Evolutionary conservation across 2,329 filamentous ascomycete species (phyloP), one percentile per base, ranked within the genome.

Genomic region (Trichophyton equinum): DNA sequence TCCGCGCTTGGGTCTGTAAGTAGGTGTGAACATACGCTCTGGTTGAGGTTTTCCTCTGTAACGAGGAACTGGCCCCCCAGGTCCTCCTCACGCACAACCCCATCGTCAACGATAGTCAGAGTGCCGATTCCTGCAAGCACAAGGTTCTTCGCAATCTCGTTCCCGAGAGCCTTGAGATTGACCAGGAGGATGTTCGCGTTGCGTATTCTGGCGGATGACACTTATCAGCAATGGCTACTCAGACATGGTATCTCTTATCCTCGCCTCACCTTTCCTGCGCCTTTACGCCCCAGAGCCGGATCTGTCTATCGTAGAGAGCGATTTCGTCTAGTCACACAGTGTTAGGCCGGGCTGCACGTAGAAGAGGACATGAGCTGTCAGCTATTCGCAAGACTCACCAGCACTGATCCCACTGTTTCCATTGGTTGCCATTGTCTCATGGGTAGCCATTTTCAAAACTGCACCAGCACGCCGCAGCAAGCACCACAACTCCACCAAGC

Each of bases 71-170:
- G 86, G 15, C 86, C 82, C 44, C 87, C 89, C 1, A 96, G 77
- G 71, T 97, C 92, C 58, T 87, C 83, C 68, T 91, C 86, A 0
- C 83, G 87, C 61, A 96, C 87, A 8, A 76, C 64, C 60, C 86
- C 84, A 68, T 88, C 82, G 74, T 99, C 94, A 62, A 94, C 79
- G 61, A 99, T 85, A 15, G 92, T 97, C 63, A 99, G 80, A 36
- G 90, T 92, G 61, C 88, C 88, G 68, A 99, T 88, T 62, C 94
- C 94, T 22, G 94, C 91, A 2, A 99, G 84, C 18, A 96, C 92
- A 22, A 99, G 85, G 71, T 97, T 99, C 79, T 99, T 99, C 64
- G 94, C 91, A 60, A 97, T 87, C 76, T 99, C 94, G 71, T 92
- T 95, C 62, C 88, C 91, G 15, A 99, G 82, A 0, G 88, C 91